These are phyloP conservation scores for Hypoxylon fuscum DNA, from an alignment of 495 filamentous ascomycete species.

Conservation along the genomic window DNA sequence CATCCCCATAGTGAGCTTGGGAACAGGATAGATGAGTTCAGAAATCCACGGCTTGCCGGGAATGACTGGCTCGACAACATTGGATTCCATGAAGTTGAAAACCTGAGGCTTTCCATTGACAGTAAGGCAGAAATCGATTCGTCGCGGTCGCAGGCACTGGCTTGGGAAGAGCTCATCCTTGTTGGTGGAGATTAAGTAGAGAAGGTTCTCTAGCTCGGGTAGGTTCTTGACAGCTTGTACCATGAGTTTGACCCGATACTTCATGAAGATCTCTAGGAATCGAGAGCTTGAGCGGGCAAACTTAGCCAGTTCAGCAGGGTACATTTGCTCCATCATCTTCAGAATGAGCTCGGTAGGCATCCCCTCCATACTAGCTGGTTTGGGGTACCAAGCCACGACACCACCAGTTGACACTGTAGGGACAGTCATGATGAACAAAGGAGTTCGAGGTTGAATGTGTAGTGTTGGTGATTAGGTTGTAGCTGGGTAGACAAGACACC, in stretches of 20 bases:
- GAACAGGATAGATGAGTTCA: too few relatives aligned
- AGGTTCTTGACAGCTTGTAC: conserved; percentile 32
- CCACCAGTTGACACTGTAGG: too few relatives aligned
- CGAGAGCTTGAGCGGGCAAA: conserved; percentile 35
- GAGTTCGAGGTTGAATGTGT: too few relatives aligned
- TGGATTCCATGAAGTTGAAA: too few relatives aligned
- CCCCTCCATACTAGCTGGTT: background rate
- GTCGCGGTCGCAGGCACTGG: conserved; percentile 27
- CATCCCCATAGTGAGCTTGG: conserved; percentile 2
- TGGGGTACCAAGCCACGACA: background rate
- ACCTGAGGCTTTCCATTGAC: too few relatives aligned
- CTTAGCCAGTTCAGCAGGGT: conserved; percentile 35
- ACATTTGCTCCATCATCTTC: conserved; percentile 45
- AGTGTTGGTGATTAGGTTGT: too few relatives aligned
- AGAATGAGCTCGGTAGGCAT: conserved; percentile 46
- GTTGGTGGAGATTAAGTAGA: conserved; percentile 14
- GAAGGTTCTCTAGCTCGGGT: conserved; percentile 31
- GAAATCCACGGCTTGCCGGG: too few relatives aligned
- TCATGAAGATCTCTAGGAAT: conserved; percentile 32
- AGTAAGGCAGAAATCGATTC: conserved; percentile 25
- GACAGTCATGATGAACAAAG: too few relatives aligned
- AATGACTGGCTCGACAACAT: too few relatives aligned
- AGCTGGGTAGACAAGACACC: too few relatives aligned
- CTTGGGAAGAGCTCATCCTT: conserved; percentile 7
- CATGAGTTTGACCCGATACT: conserved; percentile 39